A percentile compares a stretch with the other conserved stretches of the same genome.
Conservation (phyloP, 2,329 filamentous ascomycete genomes). For the Lasiodiplodia gonubiensis region DNA sequence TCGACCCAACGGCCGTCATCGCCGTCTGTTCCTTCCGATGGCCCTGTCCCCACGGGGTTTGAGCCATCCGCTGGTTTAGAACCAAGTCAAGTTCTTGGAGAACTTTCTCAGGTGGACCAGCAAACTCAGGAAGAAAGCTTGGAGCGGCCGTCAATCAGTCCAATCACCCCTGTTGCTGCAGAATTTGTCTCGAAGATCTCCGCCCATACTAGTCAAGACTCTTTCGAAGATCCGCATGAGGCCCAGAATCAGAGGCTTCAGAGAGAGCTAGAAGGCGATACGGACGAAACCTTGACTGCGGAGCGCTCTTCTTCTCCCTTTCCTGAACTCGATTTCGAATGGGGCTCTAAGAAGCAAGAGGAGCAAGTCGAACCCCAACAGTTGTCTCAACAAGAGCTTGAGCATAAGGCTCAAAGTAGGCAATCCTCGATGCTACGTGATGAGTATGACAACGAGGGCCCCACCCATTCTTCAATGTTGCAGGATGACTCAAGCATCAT, state of each 20-base stretch:
- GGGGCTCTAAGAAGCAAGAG: not conserved
- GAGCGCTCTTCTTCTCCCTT: slow-evolving; percentile 19
- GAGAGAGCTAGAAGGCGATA: slow-evolving; percentile 31
- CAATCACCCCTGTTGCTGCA: not conserved
- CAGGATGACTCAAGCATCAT: slow-evolving; percentile 25
- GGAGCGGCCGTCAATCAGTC: slow-evolving; percentile 3
- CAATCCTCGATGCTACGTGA: slow-evolving; percentile 1
- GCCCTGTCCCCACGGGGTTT: not conserved
- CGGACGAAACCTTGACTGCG: slow-evolving; percentile 34
- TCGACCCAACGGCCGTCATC: slow-evolving; percentile 19
- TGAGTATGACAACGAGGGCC: not conserved
- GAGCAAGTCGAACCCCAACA: not conserved
- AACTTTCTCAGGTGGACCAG: slow-evolving; percentile 1
- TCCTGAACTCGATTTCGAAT: slow-evolving; percentile 14
- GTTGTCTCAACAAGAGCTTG: not conserved
- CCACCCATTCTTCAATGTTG: slow-evolving; percentile 19
- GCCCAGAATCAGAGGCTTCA: slow-evolving; percentile 30
- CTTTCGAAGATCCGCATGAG: slow-evolving; percentile 2
- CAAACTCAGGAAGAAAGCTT: not conserved
- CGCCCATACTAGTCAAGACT: not conserved
- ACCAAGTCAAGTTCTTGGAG: slow-evolving; percentile 5
- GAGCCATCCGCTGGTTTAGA: not conserved
- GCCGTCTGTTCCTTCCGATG: not conserved
- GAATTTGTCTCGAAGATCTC: not conserved
- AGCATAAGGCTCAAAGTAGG: not conserved